phyloP scores from a whole-genome alignment of 352 stramenopile species.

The Globisporangium radiosum region DNA sequence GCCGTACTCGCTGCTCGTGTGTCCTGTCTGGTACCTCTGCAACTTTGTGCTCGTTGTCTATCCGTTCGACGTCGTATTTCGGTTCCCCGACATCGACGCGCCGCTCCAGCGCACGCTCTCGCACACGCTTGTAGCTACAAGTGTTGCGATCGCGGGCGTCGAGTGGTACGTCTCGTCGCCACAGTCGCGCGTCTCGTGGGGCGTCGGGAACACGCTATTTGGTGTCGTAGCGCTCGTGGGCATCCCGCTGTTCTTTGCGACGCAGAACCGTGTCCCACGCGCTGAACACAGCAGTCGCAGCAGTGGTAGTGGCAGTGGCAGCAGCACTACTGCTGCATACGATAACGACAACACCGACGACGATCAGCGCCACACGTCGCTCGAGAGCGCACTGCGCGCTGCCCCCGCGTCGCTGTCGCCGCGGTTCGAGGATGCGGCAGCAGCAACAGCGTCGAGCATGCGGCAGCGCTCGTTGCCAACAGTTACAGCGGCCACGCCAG shows the following conservation, averaged over 20 bases:
- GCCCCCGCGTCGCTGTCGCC: no score
- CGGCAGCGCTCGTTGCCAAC: not conserved
- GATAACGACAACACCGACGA: not conserved
- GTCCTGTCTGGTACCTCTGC: conserved; percentile 72
- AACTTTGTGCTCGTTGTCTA: conserved; percentile 66
- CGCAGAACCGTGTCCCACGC: conserved; percentile 39
- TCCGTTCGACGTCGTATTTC: conserved; percentile 71
- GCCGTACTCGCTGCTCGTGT: conserved; percentile 66
- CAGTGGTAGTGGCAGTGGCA: not conserved
- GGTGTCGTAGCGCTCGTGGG: conserved; percentile 54
- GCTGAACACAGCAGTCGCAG: conserved; percentile 18
- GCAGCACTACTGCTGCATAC: not conserved
- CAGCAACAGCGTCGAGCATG: not conserved
- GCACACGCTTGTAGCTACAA: conserved; percentile 40
- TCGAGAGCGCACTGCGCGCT: not conserved
- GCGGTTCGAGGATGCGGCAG: not conserved
- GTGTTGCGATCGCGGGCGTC: conserved; percentile 38
- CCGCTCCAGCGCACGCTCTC: conserved; percentile 31
- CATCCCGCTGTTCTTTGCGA: conserved; percentile 65
- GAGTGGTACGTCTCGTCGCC: conserved; percentile 70
- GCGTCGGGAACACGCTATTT: conserved; percentile 78
- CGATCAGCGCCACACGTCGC: not conserved
- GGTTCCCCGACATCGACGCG: conserved; percentile 39
- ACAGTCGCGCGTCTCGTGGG: conserved; percentile 51
- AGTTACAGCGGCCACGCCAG: no score